Evolutionary conservation across 2,329 filamentous ascomycete genomes (phyloP).

Genomic region (Exophiala sideris): DNA sequence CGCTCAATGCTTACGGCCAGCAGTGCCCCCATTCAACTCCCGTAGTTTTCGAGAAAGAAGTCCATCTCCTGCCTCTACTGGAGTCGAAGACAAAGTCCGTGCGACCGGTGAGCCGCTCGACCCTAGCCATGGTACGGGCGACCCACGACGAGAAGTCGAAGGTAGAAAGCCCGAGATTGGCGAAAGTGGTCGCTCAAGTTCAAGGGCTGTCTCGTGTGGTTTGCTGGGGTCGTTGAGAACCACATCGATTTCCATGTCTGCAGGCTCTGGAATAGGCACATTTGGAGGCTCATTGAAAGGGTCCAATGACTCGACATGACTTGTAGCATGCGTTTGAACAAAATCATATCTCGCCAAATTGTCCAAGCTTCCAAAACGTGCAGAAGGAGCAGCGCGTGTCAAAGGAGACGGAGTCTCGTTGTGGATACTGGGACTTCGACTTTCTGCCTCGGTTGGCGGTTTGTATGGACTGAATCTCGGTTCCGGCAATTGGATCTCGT

Average conservation of each 20-base stretch:
- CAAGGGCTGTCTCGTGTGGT: not conserved
- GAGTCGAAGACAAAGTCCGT: slow-evolving; percentile 18
- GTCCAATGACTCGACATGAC: not conserved
- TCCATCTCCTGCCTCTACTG: slow-evolving; percentile 24
- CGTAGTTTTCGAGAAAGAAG: slow-evolving; percentile 26
- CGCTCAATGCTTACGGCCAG: not conserved
- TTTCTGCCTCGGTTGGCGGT: slow-evolving; percentile 49
- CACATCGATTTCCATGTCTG: not conserved
- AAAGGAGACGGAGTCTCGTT: slow-evolving; percentile 55
- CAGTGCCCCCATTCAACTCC: slow-evolving; percentile 16
- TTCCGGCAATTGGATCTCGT: slow-evolving; percentile 85
- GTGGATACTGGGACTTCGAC: slow-evolving; percentile 58
- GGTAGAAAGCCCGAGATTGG: slow-evolving; percentile 24
- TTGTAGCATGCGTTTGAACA: not conserved
- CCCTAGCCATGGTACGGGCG: slow-evolving; percentile 22
- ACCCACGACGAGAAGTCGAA: slow-evolving; percentile 24
- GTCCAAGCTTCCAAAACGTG: slow-evolving; percentile 18
- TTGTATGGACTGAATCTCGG: slow-evolving; percentile 85
- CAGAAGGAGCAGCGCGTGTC: slow-evolving; percentile 23
- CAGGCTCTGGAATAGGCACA: not conserved
- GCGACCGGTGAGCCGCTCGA: slow-evolving; percentile 4
- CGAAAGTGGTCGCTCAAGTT: slow-evolving; percentile 5
- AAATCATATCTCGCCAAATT: not conserved
- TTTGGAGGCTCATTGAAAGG: not conserved
- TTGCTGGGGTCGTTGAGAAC: not conserved